Conservation (phyloP, 768 basidiomycete genomes). For the Mycena rebaudengoi region DNA sequence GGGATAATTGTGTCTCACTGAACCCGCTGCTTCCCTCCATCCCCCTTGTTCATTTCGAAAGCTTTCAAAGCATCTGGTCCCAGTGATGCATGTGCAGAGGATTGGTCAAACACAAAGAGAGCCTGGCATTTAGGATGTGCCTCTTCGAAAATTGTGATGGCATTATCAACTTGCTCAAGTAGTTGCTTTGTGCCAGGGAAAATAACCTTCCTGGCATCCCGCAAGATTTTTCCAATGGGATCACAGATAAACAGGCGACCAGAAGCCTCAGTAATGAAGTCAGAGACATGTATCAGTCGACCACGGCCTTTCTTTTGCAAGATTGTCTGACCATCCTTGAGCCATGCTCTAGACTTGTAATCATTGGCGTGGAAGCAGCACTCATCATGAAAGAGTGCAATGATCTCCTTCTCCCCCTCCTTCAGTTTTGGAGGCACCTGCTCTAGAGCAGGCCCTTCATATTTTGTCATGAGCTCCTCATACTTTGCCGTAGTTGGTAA, state of each 20-base stretch:
- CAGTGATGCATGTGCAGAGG: constrained; percentile 47
- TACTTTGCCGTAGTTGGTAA: constrained; percentile 35
- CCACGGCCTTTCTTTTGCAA: constrained; percentile 29
- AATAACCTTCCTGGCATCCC: constrained; percentile 35
- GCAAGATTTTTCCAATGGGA: constrained; percentile 16
- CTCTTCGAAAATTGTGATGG: constrained; percentile 47
- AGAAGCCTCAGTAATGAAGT: constrained; percentile 36
- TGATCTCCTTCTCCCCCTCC: constrained; percentile 36
- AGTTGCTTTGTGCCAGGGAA: constrained; percentile 29
- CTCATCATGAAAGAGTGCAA: constrained; percentile 42
- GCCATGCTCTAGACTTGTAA: constrained; percentile 1
- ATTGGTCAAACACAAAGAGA: constrained; percentile 52
- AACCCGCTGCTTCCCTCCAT: constrained; percentile 38
- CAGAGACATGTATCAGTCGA: constrained; percentile 37
- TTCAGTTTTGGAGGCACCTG: no score
- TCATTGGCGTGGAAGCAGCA: constrained; percentile 41
- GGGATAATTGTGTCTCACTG: constrained; percentile 40
- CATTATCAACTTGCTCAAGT: constrained; percentile 40
- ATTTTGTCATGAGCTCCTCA: constrained; percentile 33
- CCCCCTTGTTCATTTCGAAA: constrained; percentile 41
- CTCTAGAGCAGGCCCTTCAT: constrained; percentile 28
- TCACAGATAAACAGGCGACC: constrained; percentile 28
- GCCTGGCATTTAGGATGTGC: constrained; percentile 39
- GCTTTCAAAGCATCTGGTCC: constrained; percentile 42
- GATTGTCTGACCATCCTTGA: constrained; percentile 4